Percentiles rank a stretch among this genome's conserved stretches.
phyloP scores from a whole-genome alignment of 371 early-diverging fungal genomes.

The Lichtheimia hyalospora region DNA sequence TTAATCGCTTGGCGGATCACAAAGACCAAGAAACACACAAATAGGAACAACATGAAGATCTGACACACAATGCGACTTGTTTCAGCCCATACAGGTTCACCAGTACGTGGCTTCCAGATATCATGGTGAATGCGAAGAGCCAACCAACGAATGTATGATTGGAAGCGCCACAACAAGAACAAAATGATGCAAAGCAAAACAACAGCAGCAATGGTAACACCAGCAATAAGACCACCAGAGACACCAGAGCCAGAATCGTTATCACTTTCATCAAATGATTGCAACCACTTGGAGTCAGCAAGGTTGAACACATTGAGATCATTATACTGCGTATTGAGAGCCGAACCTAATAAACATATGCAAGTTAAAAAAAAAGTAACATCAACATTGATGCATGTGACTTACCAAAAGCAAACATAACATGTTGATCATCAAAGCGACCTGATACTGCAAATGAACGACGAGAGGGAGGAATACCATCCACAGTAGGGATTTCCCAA shows the following conservation, averaged over 20 bases:
- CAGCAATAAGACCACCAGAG: conserved; percentile 44
- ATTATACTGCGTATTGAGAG: conserved; percentile 41
- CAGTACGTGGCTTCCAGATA: conserved; percentile 53
- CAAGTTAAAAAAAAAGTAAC: neutral
- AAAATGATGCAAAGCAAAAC: conserved; percentile 33
- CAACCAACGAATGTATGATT: conserved; percentile 38
- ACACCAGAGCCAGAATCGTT: conserved; percentile 19
- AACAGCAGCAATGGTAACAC: conserved; percentile 42
- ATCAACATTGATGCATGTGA: neutral
- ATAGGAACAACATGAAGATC: conserved; percentile 42
- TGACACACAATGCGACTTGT: conserved; percentile 45
- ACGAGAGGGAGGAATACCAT: conserved; percentile 46
- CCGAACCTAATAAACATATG: conserved; percentile 20
- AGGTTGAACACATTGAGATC: conserved; percentile 42
- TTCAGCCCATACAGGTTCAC: conserved; percentile 56
- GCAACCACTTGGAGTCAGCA: conserved; percentile 27
- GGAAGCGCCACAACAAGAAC: conserved; percentile 48
- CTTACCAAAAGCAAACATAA: conserved; percentile 47
- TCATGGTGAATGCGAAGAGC: conserved; percentile 40
- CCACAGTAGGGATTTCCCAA: conserved; percentile 31
- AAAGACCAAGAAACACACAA: conserved; percentile 41
- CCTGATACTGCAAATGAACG: conserved; percentile 40
- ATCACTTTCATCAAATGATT: conserved; percentile 20
- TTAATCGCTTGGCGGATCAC: conserved; percentile 50
- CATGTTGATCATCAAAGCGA: conserved; percentile 28